phyloP scores from a whole-genome alignment of 441 rosid species.

The Melastoma candidum region DNA sequence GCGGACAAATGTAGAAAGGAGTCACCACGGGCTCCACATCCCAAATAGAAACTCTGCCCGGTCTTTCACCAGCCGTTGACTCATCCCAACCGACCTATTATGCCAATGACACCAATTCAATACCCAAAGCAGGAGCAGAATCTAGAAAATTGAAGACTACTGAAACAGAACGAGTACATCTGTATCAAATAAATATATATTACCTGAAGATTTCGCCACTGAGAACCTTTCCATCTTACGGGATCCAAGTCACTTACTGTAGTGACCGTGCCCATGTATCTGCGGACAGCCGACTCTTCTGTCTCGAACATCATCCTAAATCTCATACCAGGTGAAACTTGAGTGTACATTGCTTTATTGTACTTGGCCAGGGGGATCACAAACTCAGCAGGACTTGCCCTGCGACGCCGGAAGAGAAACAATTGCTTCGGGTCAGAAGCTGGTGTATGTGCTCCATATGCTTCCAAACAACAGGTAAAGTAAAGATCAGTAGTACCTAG shows the following conservation, averaged over 20 bases:
- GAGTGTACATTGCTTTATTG: constrained; percentile 73
- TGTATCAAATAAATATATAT: no score
- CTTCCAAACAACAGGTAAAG: neutral
- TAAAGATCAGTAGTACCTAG: constrained; percentile 32
- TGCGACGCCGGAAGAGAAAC: constrained; percentile 9
- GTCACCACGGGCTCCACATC: constrained; percentile 81
- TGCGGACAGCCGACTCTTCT: constrained; percentile 86
- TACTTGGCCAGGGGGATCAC: constrained; percentile 93
- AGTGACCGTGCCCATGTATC: constrained; percentile 96
- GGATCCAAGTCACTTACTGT: constrained; percentile 80
- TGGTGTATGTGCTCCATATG: neutral
- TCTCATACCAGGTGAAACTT: constrained; percentile 88
- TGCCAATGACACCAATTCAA: neutral
- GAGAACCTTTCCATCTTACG: constrained; percentile 85
- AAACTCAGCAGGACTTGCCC: constrained; percentile 95
- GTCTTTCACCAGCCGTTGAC: constrained; percentile 86
- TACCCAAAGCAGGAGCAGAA: constrained; percentile 2
- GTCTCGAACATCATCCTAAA: constrained; percentile 97
- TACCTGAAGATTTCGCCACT: constrained; percentile 99
- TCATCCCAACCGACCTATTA: constrained; percentile 95
- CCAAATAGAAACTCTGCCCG: constrained; percentile 83
- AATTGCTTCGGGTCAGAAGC: neutral
- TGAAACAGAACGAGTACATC: no score
- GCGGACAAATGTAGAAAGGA: constrained; percentile 92
- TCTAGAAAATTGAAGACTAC: neutral